Base-by-base conservation (phyloP, 768 basidiomycete species). In the Cystobasidium ongulense region DNA sequence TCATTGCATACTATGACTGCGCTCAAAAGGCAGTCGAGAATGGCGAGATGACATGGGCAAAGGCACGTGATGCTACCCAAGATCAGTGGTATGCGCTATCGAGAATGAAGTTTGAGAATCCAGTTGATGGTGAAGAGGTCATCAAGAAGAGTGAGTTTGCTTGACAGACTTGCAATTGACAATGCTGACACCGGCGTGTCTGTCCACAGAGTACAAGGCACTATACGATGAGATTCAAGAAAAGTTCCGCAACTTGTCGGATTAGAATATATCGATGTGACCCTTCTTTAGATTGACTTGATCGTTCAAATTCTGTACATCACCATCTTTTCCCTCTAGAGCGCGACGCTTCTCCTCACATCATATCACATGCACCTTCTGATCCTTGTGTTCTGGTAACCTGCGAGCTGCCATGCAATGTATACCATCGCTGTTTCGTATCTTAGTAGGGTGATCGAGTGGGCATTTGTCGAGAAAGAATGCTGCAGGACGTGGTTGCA, bases 51-150 rank as follows among this genome's bases (percentile, higher is more conserved):
- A 91, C 91, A 23, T 95, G 92, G 79, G 83, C 87, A 38, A 88
- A 87, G 84, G 89, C 98, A 81, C 90, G 90, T 80, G 94, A 97
- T 76, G 84, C 88, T 17, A 86, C 91, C 2, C 83, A 86, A 63
- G 96, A 99, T 79, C 82, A 96, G 75, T 90, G 93, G 86, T 98
- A 89, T 85, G 92, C 93, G 82, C 87, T 99, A n/a, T 95, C 92
- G 57, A 94, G 98, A 82, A 94, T 95, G 92, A 98, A 79, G 78
- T 78, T 76, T 23, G 61, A 94, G 90, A 90, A 89, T 27, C 96
- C 96, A 21, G 91, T 92, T 8, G 89, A 92, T 83, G 92, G 92
- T 43, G 86, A 93, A 82, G 90, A 92, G 73, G 82, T 84, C 1
- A 88, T 96, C 79, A 88, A 87, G 83, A 31, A 67, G 18, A 72